phyloP scores from a whole-genome alignment of 345 rosid species.

The Moringa oleifera region DNA sequence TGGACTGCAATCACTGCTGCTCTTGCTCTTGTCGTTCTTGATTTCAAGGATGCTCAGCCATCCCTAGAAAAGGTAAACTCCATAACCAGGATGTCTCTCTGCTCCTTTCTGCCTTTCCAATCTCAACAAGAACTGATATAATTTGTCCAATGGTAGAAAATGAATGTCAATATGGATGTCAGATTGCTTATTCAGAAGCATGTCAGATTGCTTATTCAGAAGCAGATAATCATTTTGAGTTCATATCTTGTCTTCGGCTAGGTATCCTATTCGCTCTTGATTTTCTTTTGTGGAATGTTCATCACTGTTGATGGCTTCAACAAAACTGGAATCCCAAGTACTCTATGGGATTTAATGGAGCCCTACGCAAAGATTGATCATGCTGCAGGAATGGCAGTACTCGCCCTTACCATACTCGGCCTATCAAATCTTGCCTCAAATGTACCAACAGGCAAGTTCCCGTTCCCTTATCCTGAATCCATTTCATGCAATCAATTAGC shows the following conservation, averaged over 20 bases:
- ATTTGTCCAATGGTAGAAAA: too few species aligned
- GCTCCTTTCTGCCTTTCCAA: neutral
- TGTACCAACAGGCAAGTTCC: conserved; percentile 70
- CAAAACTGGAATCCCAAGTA: conserved; percentile 75
- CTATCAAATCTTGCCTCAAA: conserved; percentile 81
- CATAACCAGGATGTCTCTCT: neutral
- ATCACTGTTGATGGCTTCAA: conserved; percentile 81
- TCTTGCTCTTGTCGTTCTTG: conserved; percentile 73
- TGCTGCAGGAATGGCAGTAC: conserved; percentile 48
- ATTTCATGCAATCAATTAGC: too few species aligned
- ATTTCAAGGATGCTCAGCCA: conserved; percentile 78
- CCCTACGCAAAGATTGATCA: conserved; percentile 50
- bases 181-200: too few species aligned
- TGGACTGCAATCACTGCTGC: conserved; percentile 91
- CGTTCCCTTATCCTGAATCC: neutral
- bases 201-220: neutral
- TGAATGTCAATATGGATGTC: too few species aligned
- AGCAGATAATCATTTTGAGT: neutral
- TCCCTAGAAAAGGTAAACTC: conserved; percentile 68
- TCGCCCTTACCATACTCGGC: conserved; percentile 55
- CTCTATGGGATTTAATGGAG: conserved; percentile 73
- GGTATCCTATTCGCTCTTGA: conserved; percentile 76
- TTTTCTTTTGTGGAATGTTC: conserved; percentile 91
- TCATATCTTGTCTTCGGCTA: conserved; percentile 21
- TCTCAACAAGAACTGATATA: neutral